A percentile compares a stretch with the other conserved stretches of the same genome.
phyloP scores from a whole-genome alignment of 345 rosid genomes.

The Moricandia moricandioides region DNA sequence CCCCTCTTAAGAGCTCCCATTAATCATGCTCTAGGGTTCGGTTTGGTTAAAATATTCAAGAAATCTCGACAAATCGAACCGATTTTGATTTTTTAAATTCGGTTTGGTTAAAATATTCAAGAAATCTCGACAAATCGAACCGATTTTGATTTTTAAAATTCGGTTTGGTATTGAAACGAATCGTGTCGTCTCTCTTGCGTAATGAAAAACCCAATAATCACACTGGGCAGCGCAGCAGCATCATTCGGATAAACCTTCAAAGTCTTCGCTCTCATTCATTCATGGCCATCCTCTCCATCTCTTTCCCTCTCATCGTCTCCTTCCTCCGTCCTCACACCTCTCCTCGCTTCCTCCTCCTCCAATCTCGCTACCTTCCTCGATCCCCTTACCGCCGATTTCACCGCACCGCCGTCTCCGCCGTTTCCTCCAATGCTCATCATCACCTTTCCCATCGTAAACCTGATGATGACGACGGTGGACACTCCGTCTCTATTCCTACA shows the following conservation, averaged over 20 bases:
- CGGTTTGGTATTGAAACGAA: neutral
- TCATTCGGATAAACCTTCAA: conserved; percentile 4
- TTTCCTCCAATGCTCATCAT: conserved; percentile 42
- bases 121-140: neutral
- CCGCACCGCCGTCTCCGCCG: conserved; percentile 36
- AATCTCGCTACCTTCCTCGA: conserved; percentile 13
- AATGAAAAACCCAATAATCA: neutral
- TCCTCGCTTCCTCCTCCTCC: conserved; percentile 37
- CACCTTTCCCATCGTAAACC: conserved; percentile 42
- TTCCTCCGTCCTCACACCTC: conserved; percentile 52
- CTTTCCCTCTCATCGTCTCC: conserved; percentile 66
- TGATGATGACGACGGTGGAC: conserved; percentile 14
- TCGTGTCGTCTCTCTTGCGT: neutral
- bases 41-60: neutral
- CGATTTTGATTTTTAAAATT: neutral
- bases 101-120: neutral
- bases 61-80: neutral
- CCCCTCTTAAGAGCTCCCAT: no score
- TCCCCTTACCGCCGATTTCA: conserved; percentile 38
- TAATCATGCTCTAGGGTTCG: no score
- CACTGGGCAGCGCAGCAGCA: neutral
- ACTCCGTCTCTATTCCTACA: conserved; percentile 49
- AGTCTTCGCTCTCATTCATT: conserved; percentile 13
- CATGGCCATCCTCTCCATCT: conserved; percentile 60
- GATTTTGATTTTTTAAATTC: neutral